Conservation (phyloP, 441 rosid species). For the Flueggea neowawraea region DNA sequence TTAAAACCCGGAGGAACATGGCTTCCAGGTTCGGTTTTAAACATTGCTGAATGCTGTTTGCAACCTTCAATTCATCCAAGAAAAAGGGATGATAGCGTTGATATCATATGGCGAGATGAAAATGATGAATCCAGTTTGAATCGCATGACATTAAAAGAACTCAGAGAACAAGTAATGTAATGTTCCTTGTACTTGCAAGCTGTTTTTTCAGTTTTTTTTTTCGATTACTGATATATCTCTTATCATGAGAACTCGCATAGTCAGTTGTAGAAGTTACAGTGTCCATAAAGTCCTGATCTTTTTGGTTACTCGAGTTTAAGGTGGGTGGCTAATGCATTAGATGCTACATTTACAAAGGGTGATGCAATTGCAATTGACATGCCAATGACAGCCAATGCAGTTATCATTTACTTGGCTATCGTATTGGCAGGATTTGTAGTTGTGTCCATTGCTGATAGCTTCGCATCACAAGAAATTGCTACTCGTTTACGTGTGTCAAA, state of each 20-base stretch:
- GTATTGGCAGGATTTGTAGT: slow-evolving; percentile 71
- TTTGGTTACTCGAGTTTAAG: slow-evolving; percentile 23
- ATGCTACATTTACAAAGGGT: slow-evolving; percentile 58
- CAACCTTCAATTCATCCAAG: slow-evolving; percentile 45
- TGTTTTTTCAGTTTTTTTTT: background rate
- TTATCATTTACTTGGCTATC: slow-evolving; percentile 75
- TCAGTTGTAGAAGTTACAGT: no score
- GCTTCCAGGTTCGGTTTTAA: slow-evolving; percentile 70
- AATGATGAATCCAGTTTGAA: slow-evolving; percentile 45
- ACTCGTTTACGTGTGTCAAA: slow-evolving; percentile 68
- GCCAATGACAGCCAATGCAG: slow-evolving; percentile 87
- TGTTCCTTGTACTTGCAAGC: slow-evolving; percentile 7
- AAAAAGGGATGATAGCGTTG: slow-evolving; percentile 51
- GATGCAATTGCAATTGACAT: slow-evolving; percentile 87
- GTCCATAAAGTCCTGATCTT: no score
- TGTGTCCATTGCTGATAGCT: slow-evolving; percentile 94
- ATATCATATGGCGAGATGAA: slow-evolving; percentile 81
- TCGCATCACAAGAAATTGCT: slow-evolving; percentile 78
- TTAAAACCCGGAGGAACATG: slow-evolving; percentile 60
- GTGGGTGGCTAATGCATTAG: slow-evolving; percentile 76
- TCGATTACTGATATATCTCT: no score
- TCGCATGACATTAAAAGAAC: slow-evolving; percentile 52
- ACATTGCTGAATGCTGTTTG: slow-evolving; percentile 79
- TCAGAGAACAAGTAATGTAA: slow-evolving; percentile 79
- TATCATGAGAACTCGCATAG: no score